Percentiles rank a stretch among this genome's conserved stretches.
Evolutionary conservation across 495 filamentous ascomycete genomes (phyloP).

Genomic region (Tuber microsphaerosporum): DNA sequence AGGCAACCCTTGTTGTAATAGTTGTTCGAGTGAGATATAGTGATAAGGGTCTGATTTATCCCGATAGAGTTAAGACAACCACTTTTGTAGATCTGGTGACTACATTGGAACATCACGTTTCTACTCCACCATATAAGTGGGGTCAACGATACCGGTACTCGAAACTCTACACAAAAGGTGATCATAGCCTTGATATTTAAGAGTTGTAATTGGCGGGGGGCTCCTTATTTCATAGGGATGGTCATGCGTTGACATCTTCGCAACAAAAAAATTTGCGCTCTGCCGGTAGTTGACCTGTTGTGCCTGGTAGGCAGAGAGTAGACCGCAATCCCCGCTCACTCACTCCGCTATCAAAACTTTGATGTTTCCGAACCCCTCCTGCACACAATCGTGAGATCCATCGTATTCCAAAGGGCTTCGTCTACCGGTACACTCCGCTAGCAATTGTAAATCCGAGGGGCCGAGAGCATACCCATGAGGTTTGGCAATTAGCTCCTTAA

Average conservation of each 20-base stretch:
- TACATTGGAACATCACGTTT: constrained; percentile 13
- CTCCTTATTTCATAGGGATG: neutral
- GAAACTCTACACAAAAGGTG: neutral
- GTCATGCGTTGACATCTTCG: neutral
- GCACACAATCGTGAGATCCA: neutral
- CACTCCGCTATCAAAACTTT: too few relatives aligned
- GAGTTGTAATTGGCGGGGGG: neutral
- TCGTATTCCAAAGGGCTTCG: too few relatives aligned
- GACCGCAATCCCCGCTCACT: too few relatives aligned
- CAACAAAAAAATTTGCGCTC: neutral
- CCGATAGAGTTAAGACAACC: neutral
- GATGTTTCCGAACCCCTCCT: neutral
- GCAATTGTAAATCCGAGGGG: neutral
- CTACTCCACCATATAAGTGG: neutral
- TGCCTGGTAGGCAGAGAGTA: too few relatives aligned
- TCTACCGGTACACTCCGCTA: neutral
- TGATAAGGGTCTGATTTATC: neutral
- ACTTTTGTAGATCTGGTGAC: constrained; percentile 12
- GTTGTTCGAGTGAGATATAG: neutral
- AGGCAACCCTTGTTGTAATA: too few relatives aligned
- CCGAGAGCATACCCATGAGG: neutral
- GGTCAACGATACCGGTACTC: neutral
- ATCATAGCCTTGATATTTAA: neutral
- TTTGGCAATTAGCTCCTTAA: neutral
- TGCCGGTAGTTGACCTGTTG: neutral